Evolutionary conservation across 1,284 basidiomycete genomes (phyloP), one percentile per base, ranked within the genome.

Genomic region (Trichosporon inkin): DNA sequence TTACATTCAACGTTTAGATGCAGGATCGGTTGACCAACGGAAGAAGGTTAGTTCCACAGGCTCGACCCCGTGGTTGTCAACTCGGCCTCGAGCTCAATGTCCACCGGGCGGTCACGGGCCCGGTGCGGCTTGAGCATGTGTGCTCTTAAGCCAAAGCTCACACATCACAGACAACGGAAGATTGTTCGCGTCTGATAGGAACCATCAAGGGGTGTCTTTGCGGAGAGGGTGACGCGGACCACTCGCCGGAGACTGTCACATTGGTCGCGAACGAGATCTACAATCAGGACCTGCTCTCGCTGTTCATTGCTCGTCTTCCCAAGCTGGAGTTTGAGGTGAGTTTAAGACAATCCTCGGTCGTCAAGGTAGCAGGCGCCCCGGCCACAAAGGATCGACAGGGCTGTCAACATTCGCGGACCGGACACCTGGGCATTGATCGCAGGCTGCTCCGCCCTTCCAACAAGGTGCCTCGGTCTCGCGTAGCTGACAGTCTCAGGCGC

Each of bases 241-340:
- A 68, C 0, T 82, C 89, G 6, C 89, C 92, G 1, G 92, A 94
- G 71, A 82, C 90, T 28, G 84, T 94, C 39, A 92, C 92, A 2
- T 92, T 97, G 74, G 85, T 99, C 16, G 90, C 95, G 0, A 92
- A 97, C 74, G 95, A 99, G 75, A 90, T 92, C 6, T 99, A 99
- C 79, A 87, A 86, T 63, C 88, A 88, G 59, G 92, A 98, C 74
- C 82, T 98, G 20, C 82, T 99, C 10, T 84, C 88, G 64, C 81
- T 86, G 53, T 85, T 99, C 64, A 87, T 98, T 16, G 80, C 85
- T 52, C 86, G 90, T 75, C 88, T 98, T 67, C 84, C 80, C 35
- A 85, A 86, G 38, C 89, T 99, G 73, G 96, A 99, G 72, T 99
- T 99, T 72, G 96, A 99, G 80, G 86, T 90, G 34, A 84, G 90